Evolutionary conservation across 345 rosid genomes (phyloP), one percentile per base, ranked within the genome.

Genomic region (Citrus australasica): DNA sequence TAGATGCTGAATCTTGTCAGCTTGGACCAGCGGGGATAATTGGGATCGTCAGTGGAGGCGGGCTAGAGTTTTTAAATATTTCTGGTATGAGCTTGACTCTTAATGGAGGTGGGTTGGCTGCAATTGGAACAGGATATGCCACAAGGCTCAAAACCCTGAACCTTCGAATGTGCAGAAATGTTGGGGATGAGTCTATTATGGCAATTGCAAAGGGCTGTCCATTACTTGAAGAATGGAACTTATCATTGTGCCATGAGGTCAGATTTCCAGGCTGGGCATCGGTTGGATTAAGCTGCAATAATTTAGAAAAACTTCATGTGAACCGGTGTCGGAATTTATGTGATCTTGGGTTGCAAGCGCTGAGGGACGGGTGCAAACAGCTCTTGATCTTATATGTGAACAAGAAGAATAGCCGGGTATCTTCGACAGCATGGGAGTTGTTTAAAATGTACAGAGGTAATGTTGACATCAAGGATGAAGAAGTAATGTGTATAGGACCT

Each of bases 141-240:
- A 32, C 81, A 1, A 83, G 81, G 67, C 96, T 92, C 24, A 87
- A 84, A 75, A 82, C 89, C 71, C 91, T 91, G 62, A 92, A 86
- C 86, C 78, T 92, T 8, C 81, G 90, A 71, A 81, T 86, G 86
- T 92, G 96, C 85, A 89, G 89, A 78, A 82, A 79, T 2, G 79
- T 88, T 76, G 92, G 86, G n/a, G 89, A 93, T 68, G 90, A 89
- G 25, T 85, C 93, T 32, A 85, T 92, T 42, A 40, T 25, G 25
- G 92, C 94, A n/a, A 90, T 95, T 77, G 90, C 93, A 25, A 86
- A 79, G 76, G 94, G 97, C 21, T 92, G 94, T 55, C 97, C 90
- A 0, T 79, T 86, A 79, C 93, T 93, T 25, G 67, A 87, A 82
- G 98, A 90, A 77, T 91, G 94, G 93, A 89, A 90, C 82, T 71